Evolutionary conservation across 805 yeast species (phyloP), one percentile per base, ranked within the genome.

Genomic region (Candida gorgasii): DNA sequence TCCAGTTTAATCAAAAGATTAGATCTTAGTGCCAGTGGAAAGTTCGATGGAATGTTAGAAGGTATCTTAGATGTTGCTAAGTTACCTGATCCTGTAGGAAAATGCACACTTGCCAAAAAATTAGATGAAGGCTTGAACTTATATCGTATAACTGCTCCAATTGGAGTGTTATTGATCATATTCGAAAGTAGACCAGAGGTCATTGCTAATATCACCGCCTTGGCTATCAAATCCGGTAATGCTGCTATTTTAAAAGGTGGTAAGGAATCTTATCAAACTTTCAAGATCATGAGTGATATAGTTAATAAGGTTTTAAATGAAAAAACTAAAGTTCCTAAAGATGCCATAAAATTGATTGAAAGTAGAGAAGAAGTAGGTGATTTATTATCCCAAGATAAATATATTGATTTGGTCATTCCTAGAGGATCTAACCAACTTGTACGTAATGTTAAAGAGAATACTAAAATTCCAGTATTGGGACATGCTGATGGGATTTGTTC

Each of bases 401-500:
- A 84, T 63, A 92, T 93, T 44, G 99, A 93, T 62, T 75, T 93
- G 61, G 99, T 93, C 16, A 89, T 93, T 55, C 99, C 99, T 47
- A 79, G 99, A 57, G 99, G 99, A n/a, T 87, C 96, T 20, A 93
- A 93, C 57, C 92, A 82, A 49, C 75, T 93, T 45, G 99, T 93
- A 30, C 79, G 87, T 53, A 80, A 75, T 61, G 90, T 93, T 62
- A 93, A 95, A 66, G 75, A 78, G 18, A 79, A 80, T 59, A 92
- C 99, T 17, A 89, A 89, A 61, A 95, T 93, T 54, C 98, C 99
- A 4, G 99, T 93, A 6, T 68, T 93, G 59, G 99, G 99, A 43
- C 99, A 93, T 62, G 99, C 99, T 7, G 98, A 93, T 65, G 99
- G 99, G 36, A 84, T 92, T 47, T 93, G 99, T 65, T 82, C 97